These are phyloP conservation scores for Leucaena leucocephala DNA, from an alignment of 306 rosid genomes.

Conservation along the genomic window DNA sequence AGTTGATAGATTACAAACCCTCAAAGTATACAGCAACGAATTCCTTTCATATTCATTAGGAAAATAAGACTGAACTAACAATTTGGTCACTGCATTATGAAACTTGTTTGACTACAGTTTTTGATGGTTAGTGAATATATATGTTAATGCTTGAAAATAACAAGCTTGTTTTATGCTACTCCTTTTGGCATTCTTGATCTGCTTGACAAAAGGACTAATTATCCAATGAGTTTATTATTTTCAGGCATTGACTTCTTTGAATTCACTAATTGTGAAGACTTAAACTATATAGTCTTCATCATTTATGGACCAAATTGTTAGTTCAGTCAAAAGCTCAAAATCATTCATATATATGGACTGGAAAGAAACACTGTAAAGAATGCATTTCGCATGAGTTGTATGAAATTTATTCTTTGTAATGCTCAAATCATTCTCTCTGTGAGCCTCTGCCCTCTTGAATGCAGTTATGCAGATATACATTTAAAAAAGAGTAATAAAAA, in stretches of 20 bases:
- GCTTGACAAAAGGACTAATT: neutral
- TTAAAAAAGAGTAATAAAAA: neutral
- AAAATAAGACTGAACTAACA: conserved; percentile 8
- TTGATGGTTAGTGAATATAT: neutral
- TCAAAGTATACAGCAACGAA: conserved; percentile 24
- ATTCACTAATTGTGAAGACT: neutral
- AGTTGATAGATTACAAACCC: conserved; percentile 41
- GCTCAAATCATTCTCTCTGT: neutral
- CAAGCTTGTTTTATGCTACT: neutral
- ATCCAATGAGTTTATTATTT: neutral
- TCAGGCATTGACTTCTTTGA: neutral
- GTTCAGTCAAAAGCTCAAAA: neutral
- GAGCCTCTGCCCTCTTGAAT: neutral
- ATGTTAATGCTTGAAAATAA: neutral
- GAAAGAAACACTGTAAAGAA: neutral
- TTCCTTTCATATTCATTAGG: conserved; percentile 33
- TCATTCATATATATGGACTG: neutral
- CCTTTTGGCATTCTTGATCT: neutral
- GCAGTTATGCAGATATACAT: neutral
- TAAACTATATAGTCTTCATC: neutral
- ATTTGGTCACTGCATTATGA: neutral
- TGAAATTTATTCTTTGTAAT: conserved; percentile 35
- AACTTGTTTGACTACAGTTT: neutral
- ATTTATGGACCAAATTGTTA: conserved; percentile 24
- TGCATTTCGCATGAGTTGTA: conserved; percentile 57